Conservation (phyloP, 2,329 filamentous ascomycete species). For the Dothiorella sarmentorum region DNA sequence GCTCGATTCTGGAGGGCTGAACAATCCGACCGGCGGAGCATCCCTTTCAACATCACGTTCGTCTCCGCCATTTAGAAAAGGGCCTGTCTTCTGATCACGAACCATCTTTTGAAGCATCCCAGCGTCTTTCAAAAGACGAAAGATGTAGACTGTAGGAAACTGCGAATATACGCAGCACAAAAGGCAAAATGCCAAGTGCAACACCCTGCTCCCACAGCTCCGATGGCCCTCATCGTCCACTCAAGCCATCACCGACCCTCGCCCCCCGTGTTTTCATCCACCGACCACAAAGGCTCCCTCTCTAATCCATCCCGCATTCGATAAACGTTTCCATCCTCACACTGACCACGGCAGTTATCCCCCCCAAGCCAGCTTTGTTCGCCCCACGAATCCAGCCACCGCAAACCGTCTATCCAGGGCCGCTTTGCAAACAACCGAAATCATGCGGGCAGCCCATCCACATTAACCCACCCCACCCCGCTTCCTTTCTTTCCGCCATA, state of each 20-base stretch:
- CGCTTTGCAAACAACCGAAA: slow-evolving; percentile 37
- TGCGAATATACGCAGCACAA: no score
- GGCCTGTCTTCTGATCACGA: neutral
- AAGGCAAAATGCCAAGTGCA: no score
- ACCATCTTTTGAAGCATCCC: no score
- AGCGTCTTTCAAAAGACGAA: no score
- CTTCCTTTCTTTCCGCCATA: no score
- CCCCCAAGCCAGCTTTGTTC: slow-evolving; percentile 26
- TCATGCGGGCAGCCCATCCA: slow-evolving; percentile 34
- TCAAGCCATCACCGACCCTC: no score
- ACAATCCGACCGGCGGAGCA: neutral
- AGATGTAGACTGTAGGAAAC: no score
- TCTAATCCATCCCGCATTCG: slow-evolving; percentile 3
- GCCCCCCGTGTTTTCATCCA: no score
- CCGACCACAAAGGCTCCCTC: neutral
- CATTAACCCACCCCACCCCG: slow-evolving; percentile 25
- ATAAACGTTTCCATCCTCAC: slow-evolving; percentile 22
- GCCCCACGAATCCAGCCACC: slow-evolving; percentile 34
- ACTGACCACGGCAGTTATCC: slow-evolving; percentile 23
- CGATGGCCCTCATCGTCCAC: no score
- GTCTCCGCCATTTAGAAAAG: neutral
- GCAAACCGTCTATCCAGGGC: slow-evolving; percentile 38
- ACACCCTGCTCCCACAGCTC: no score
- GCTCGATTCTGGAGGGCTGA: no score
- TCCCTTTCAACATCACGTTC: neutral